Base-by-base conservation (phyloP, 768 basidiomycete species). In the Boletus huronensis region DNA sequence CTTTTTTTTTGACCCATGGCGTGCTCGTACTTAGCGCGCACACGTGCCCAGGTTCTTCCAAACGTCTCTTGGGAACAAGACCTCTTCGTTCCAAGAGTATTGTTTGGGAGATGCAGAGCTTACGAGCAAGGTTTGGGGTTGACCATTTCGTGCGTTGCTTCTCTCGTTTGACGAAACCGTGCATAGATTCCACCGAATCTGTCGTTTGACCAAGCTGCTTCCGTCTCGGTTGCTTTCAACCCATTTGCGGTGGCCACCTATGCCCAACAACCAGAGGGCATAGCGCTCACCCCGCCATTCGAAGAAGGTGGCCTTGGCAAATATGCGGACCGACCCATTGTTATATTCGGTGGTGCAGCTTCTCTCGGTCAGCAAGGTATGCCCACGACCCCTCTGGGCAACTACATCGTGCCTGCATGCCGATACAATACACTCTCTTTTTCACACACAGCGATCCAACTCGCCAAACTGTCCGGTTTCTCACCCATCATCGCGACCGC, bases 401-500 rank as follows among this genome's bases (percentile, higher is more conserved):
- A 25, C 8, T 8, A 19, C 6, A 25, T n/a, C 23, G 19, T 17
- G 5, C 5, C 10, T 29, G 11, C 19, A 23, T 29, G 23, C n/a
- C n/a, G 16, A 7, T 19, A 5, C 17, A 10, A 11, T 16, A n/a
- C 5, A 1, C 11, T 6, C 19, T 13, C 1, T 8, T 19, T 10
- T 13, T 35, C 29, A 10, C 35, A 34, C 19, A 16, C 19, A 69
- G 70, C 61, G 8, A 70, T 73, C 23, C 72, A 73, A 47, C 62
- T 72, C 7, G 69, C 73, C 11, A 58, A 19, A 13, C 47, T 71
- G 25, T 72, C 68, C 13, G 68, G 66, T 16, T 72, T 73, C 55
- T 69, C 65, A 1, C 69, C 70, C 4, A 70, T 76, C 52, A 68
- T 75, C 45, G 64, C 74, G n/a, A 76, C 75, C 0, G 68, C 75